Conservation (phyloP, 2,329 filamentous ascomycete genomes). For the Phaeosphaeriaceae sp. region DNA sequence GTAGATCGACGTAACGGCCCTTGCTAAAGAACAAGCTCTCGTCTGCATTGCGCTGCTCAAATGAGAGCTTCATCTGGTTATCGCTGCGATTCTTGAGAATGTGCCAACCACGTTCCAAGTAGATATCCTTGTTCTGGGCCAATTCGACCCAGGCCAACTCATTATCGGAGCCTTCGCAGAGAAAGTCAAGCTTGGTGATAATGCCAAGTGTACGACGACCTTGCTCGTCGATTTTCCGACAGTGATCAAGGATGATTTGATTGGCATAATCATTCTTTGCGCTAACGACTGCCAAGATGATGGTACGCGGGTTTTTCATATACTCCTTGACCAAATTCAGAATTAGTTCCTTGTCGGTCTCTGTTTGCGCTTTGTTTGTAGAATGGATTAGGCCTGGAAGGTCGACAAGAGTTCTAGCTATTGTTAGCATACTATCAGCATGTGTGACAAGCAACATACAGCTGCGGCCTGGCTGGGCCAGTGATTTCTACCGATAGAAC, state of each 20-base stretch:
- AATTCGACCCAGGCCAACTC: conserved; percentile 50
- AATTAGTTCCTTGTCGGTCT: conserved; percentile 42
- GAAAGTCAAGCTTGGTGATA: conserved; percentile 62
- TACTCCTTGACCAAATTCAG: conserved; percentile 56
- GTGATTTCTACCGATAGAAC: conserved; percentile 34
- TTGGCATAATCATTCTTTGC: conserved; percentile 58
- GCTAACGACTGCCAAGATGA: conserved; percentile 60
- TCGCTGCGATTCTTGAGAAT: conserved; percentile 58
- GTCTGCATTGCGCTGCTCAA: conserved; percentile 49
- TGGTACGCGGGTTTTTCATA: conserved; percentile 63
- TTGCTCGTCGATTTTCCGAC: conserved; percentile 55
- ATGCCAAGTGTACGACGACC: conserved; percentile 60
- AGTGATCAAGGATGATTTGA: conserved; percentile 61
- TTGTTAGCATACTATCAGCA: too few species aligned
- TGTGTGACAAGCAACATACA: conserved; percentile 4
- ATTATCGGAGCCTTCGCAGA: conserved; percentile 47
- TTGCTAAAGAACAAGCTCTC: conserved; percentile 47
- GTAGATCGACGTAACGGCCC: conserved; percentile 35
- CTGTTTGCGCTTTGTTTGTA: conserved; percentile 35
- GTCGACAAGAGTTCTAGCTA: conserved; percentile 32
- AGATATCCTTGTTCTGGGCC: conserved; percentile 47
- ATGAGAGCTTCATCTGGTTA: conserved; percentile 42
- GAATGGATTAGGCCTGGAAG: conserved; percentile 50
- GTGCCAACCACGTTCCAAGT: conserved; percentile 59
- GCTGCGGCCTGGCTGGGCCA: conserved; percentile 26